Evolutionary conservation across 1,284 basidiomycete species (phyloP), one percentile per base, ranked within the genome.

Genomic region (Pseudomicrostroma phylloplanum): DNA sequence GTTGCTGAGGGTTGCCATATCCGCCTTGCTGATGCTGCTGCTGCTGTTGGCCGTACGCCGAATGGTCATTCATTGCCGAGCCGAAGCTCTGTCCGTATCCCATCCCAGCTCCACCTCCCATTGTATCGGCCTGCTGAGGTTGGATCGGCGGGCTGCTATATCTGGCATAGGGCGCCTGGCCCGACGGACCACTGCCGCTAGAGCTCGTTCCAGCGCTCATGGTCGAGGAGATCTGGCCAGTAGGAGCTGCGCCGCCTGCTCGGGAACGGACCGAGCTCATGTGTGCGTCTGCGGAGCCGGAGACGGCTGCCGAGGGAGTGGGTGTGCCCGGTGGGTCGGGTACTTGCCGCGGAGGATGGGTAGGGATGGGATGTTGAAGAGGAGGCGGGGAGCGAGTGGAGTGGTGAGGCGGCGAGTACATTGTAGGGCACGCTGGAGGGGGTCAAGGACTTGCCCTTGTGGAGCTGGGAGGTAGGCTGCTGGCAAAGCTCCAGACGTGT

Each of bases 351-450:
- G 72, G 69, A 6, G 76, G 76, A 56, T 77, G 76, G 46, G 71
- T 77, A 8, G 76, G 75, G n/a, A 77, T 70, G 25, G 76, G 76
- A 49, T 77, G 76, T 56, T 76, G 75, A 26, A 78, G 69, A 26
- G 76, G 76, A 17, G 76, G 76, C 6, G 51, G 51, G 6, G 51
- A 54, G 6, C 51, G 51, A 15, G 51, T 15, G 7, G 51, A 15
- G 21, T 54, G 51, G 13, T 54, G n/a, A 3, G 51, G 51, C 13
- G 51, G 51, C 21, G 51, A 54, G 51, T 54, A 54, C 51, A 54
- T 54, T 48, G 43, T 48, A 12, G 17, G 17, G 6, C 21, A 21
- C 4, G 15, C 43, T 6, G 43, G 43, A 21, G 43, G 12, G 30
- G 9, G 30, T 36, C 3, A 4, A 9, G 9, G 30, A 36, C 30